These are phyloP conservation scores for Fomitopsis pulvina DNA, from an alignment of 768 basidiomycete species.

Conservation along the genomic window DNA sequence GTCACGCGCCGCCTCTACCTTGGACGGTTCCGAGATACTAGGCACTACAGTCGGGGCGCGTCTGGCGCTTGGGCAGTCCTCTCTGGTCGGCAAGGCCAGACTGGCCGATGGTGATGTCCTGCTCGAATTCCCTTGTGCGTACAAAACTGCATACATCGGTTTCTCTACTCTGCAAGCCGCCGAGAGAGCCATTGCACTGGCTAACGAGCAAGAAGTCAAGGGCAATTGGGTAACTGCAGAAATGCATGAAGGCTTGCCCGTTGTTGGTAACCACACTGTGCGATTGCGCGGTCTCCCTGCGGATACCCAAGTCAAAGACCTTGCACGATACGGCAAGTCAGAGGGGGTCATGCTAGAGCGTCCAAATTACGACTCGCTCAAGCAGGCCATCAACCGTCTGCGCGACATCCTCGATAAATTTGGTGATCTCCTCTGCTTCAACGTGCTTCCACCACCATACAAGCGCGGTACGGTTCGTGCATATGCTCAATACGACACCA, in stretches of 20 bases:
- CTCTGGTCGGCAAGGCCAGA: constrained; percentile 26
- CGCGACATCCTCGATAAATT: constrained; percentile 28
- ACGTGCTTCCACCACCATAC: constrained; percentile 46
- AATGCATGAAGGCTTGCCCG: constrained; percentile 51
- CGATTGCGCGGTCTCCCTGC: constrained; percentile 50
- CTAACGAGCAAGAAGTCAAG: constrained; percentile 30
- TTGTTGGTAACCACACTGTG: constrained; percentile 53
- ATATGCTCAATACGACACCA: constrained; percentile 49
- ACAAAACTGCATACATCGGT: constrained; percentile 53
- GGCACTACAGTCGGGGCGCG: constrained; percentile 37
- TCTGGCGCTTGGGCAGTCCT: constrained; percentile 35
- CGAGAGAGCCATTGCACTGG: constrained; percentile 38
- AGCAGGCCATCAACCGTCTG: constrained; percentile 32
- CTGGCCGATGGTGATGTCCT: constrained; percentile 51
- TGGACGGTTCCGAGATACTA: constrained; percentile 41
- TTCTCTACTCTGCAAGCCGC: constrained; percentile 48
- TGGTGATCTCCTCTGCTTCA: constrained; percentile 36
- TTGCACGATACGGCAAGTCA: constrained; percentile 40
- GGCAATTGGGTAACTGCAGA: constrained; percentile 39
- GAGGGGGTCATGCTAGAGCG: constrained; percentile 47
- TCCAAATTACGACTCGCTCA: constrained; percentile 35
- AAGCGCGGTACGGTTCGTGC: constrained; percentile 41
- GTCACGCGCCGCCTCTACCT: constrained; percentile 38
- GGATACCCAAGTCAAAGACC: constrained; percentile 30
- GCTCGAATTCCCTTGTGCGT: constrained; percentile 55